Conservation (phyloP, 371 early-diverging fungal species). For the Mucor sp. region DNA sequence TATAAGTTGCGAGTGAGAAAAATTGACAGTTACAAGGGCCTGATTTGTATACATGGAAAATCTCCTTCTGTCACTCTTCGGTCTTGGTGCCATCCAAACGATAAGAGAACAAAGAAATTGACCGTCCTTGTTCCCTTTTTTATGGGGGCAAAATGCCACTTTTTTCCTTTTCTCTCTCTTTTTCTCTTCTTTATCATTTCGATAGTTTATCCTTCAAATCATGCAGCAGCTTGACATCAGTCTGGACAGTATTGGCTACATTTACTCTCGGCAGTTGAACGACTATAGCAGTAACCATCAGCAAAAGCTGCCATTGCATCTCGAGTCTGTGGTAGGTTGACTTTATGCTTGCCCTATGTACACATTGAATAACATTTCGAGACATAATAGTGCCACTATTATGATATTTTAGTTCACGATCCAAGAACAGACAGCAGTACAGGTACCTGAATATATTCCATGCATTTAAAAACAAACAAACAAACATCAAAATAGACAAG, state of each 20-base stretch:
- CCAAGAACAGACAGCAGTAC: conserved; percentile 6
- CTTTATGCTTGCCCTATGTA: neutral
- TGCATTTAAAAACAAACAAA: neutral
- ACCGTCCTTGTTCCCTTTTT: neutral
- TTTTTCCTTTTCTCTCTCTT: neutral
- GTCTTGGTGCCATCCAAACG: neutral
- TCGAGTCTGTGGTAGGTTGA: conserved; percentile 11
- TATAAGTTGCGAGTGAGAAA: neutral
- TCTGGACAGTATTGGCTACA: conserved; percentile 26
- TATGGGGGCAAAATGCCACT: neutral
- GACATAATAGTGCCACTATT: conserved; percentile 22
- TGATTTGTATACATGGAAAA: neutral
- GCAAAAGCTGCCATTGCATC: neutral
- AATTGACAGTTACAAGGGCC: conserved; percentile 2
- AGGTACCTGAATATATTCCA: conserved; percentile 9
- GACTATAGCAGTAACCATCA: conserved; percentile 3
- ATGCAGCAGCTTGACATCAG: conserved; percentile 26
- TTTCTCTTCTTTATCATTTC: conserved; percentile 2
- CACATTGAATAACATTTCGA: neutral
- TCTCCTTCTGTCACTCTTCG: neutral
- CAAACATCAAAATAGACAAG: conserved; percentile 7
- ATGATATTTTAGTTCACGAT: conserved; percentile 23
- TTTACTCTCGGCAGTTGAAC: conserved; percentile 15
- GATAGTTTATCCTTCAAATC: neutral
- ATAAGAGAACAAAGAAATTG: neutral